Base-by-base conservation (phyloP, 768 basidiomycete genomes). In the Boletus coccyginus region DNA sequence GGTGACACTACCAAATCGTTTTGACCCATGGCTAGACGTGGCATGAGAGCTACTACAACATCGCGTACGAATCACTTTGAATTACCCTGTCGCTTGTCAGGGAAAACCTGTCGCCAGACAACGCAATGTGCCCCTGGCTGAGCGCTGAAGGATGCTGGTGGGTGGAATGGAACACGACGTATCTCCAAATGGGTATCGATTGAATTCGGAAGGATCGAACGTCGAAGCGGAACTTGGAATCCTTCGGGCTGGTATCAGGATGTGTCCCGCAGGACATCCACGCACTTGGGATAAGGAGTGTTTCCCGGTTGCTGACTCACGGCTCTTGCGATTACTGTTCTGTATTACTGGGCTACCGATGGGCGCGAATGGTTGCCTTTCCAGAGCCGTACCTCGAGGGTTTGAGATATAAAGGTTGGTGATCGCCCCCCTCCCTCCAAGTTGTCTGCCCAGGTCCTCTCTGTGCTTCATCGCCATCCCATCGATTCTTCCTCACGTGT, bases 361-460 rank as follows among this genome's bases (percentile, higher is more conserved):
- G 31, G 38, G 21, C 33, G 12, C 40, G 8, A 21, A n/a, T 14
- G 12, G 16, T n/a, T 19, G 17, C 33, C 46, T 47, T 24, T 35
- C n/a, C 27, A 27, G 27, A 3, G 27, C 32, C 12, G 24, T 43
- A 24, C 41, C 13, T 13, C 42, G 24, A 14, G 19, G 21, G 21
- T 43, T 24, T 14, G 46, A 16, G 13, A 46, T 61, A 53, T 63
- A 64, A 51, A 17, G 11, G 24, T 31, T 44, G 21, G 32, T 42
- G 11, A 33, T 39, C 13, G 3, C 10, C 2, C 43, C 24, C 24
- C n/a, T 21, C n/a, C 35, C 7, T 10, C 32, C 11, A n/a, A n/a
- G n/a, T 21, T 21, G 21, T 21, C 7, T 6, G 1, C n/a, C 14
- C 3, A 21, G 11, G 11, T 5, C 14, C 11, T 8, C 38, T 6